phyloP scores from a whole-genome alignment of 2,329 filamentous ascomycete genomes.

The Alternaria gansuensis region DNA sequence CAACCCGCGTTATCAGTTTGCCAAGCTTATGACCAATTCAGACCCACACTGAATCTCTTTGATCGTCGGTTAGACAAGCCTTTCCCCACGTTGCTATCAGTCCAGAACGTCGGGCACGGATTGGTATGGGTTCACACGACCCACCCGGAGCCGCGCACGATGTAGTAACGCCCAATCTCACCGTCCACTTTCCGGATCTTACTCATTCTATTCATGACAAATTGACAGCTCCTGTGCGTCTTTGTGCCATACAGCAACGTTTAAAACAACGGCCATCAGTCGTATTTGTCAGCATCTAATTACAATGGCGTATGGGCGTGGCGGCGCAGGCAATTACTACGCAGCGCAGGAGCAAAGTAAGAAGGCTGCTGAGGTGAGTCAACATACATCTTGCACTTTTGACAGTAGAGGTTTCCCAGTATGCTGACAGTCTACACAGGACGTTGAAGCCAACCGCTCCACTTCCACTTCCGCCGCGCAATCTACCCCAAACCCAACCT shows the following conservation, averaged over 20 bases:
- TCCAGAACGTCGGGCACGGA: slow-evolving; percentile 18
- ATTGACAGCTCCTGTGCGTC: not conserved
- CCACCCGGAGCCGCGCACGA: slow-evolving; percentile 27
- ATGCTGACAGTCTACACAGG: slow-evolving; percentile 34
- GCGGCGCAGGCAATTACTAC: slow-evolving; percentile 58
- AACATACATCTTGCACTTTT: not conserved
- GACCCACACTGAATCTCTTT: slow-evolving; percentile 30
- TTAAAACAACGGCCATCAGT: not conserved
- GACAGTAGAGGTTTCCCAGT: not conserved
- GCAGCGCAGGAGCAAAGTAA: slow-evolving; percentile 47
- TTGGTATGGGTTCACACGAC: slow-evolving; percentile 21
- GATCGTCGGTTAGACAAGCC: slow-evolving; percentile 29
- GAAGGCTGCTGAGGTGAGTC: slow-evolving; percentile 42
- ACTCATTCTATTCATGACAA: not conserved
- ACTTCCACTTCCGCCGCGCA: slow-evolving; percentile 23
- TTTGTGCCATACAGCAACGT: not conserved
- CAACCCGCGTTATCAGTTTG: slow-evolving; percentile 27
- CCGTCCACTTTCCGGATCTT: not conserved
- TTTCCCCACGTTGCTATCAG: slow-evolving; percentile 39
- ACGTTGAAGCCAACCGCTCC: slow-evolving; percentile 53
- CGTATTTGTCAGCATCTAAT: slow-evolving; percentile 2
- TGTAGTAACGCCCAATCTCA: slow-evolving; percentile 2
- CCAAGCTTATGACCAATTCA: slow-evolving; percentile 40
- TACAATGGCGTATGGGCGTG: slow-evolving; percentile 53
- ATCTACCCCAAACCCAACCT: slow-evolving; percentile 20